These are phyloP conservation scores for Cladorrhinum sp. DNA, from an alignment of 2,329 filamentous ascomycete genomes.

Conservation along the genomic window DNA sequence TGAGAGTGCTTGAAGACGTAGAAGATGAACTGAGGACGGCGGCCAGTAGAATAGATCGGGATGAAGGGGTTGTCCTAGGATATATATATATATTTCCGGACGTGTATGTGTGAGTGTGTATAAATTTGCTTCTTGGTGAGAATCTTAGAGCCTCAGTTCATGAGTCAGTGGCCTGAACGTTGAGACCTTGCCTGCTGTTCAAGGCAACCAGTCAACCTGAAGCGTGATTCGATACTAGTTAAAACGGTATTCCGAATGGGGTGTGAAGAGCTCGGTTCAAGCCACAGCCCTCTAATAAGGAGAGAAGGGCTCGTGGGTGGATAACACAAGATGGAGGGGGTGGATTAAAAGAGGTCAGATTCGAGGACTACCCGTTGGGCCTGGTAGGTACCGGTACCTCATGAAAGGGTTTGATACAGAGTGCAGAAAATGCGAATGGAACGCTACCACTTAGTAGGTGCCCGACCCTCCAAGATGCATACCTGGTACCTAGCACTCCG, in stretches of 20 bases:
- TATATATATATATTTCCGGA: constrained; percentile 8
- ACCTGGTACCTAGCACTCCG: not conserved
- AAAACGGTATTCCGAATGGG: not conserved
- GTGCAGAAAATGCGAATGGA: not conserved
- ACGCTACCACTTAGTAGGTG: not conserved
- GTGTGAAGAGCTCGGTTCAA: not conserved
- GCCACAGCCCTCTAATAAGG: not conserved
- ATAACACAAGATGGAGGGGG: not conserved
- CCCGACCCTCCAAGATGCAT: not conserved
- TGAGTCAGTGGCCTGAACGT: not conserved
- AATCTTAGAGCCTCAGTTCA: not conserved
- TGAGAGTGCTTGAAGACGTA: not conserved
- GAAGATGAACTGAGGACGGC: not conserved
- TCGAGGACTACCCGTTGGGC: not conserved
- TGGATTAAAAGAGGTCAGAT: not conserved
- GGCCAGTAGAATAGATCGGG: not conserved
- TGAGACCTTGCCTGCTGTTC: not conserved
- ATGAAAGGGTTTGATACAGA: not conserved
- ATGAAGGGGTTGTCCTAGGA: not conserved
- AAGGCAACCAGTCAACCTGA: not conserved
- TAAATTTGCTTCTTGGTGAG: not conserved
- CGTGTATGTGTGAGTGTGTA: not conserved
- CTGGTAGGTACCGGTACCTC: not conserved
- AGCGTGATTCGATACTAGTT: not conserved
- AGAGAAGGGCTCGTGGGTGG: not conserved